Conservation (phyloP, 2,329 filamentous ascomycete species). For the Proliferodiscus dingleyae region DNA sequence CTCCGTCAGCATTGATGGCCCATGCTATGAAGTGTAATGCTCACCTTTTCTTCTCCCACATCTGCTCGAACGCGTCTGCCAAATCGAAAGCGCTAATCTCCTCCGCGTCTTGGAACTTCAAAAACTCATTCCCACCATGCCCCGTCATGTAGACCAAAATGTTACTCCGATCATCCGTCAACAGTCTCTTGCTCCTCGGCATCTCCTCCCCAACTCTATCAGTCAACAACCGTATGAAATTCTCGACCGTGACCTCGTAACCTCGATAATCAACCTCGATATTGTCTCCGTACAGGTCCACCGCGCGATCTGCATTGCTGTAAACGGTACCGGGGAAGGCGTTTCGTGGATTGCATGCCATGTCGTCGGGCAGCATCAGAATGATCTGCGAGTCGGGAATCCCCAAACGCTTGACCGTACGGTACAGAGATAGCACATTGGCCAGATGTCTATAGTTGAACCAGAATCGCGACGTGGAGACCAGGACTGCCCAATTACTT, state of each 20-base stretch:
- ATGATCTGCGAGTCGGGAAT: slow-evolving; percentile 99
- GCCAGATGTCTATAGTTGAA: slow-evolving; percentile 99
- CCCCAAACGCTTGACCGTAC: slow-evolving; percentile 93
- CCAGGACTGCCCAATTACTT: slow-evolving; percentile 98
- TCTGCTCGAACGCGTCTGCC: slow-evolving; percentile 96
- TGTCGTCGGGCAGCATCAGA: slow-evolving; percentile 99
- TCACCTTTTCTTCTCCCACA: slow-evolving; percentile 99
- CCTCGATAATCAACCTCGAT: slow-evolving; percentile 98
- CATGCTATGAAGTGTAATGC: slow-evolving; percentile 6
- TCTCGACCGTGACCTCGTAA: slow-evolving; percentile 98
- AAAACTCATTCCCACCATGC: slow-evolving; percentile 93
- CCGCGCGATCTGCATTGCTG: slow-evolving; percentile 92
- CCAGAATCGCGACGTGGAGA: slow-evolving; percentile 98
- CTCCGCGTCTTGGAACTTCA: slow-evolving; percentile 97
- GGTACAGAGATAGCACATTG: slow-evolving; percentile 95
- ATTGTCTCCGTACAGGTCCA: slow-evolving; percentile 96
- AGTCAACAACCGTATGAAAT: slow-evolving; percentile 92
- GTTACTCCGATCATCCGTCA: slow-evolving; percentile 94
- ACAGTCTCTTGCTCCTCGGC: slow-evolving; percentile 84
- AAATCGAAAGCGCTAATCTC: slow-evolving; percentile 96
- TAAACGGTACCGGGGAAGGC: slow-evolving; percentile 97
- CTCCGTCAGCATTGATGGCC: slow-evolving; percentile 6
- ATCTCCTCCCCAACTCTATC: slow-evolving; percentile 93
- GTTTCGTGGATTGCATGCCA: slow-evolving; percentile 98
- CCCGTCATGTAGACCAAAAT: slow-evolving; percentile 99